Conservation (phyloP, 192 early-diverging fungal species). For the Podila minutissima region DNA sequence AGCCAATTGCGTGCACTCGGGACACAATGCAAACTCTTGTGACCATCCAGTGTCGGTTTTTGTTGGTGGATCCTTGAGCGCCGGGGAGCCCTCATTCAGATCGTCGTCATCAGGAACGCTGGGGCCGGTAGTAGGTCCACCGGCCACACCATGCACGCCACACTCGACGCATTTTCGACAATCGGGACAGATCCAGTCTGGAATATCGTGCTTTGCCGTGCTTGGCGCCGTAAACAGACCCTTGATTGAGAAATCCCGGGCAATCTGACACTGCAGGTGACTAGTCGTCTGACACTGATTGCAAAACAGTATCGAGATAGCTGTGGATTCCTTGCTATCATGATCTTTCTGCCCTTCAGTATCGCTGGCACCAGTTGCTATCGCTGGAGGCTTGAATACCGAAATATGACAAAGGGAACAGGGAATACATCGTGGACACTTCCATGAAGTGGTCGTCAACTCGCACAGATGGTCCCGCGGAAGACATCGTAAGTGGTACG, state of each 20-base stretch:
- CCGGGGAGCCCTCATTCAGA: too few relatives aligned
- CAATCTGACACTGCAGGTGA: slow-evolving; percentile 37
- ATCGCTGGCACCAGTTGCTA: neutral
- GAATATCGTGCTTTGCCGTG: neutral
- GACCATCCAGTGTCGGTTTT: slow-evolving; percentile 49
- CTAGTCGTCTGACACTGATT: slow-evolving; percentile 9
- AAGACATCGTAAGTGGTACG: slow-evolving; percentile 58
- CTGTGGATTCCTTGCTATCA: neutral
- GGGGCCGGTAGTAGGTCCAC: too few relatives aligned
- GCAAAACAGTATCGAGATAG: slow-evolving; percentile 20
- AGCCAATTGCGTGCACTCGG: slow-evolving; percentile 58
- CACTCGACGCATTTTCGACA: slow-evolving; percentile 48
- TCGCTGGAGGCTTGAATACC: slow-evolving; percentile 1
- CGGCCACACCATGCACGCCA: slow-evolving; percentile 5
- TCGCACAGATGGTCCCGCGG: neutral
- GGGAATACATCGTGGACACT: slow-evolving; percentile 26
- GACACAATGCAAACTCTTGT: slow-evolving; percentile 61
- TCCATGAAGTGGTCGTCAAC: slow-evolving; percentile 6
- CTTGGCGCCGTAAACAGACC: neutral
- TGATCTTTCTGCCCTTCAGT: too few relatives aligned
- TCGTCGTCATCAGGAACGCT: too few relatives aligned
- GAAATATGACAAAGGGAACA: slow-evolving; percentile 25
- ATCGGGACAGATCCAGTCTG: slow-evolving; percentile 30
- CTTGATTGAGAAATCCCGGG: slow-evolving; percentile 23
- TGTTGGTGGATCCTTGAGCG: neutral